Conservation (phyloP, 441 rosid genomes). For the Raphanus hybrid region DNA sequence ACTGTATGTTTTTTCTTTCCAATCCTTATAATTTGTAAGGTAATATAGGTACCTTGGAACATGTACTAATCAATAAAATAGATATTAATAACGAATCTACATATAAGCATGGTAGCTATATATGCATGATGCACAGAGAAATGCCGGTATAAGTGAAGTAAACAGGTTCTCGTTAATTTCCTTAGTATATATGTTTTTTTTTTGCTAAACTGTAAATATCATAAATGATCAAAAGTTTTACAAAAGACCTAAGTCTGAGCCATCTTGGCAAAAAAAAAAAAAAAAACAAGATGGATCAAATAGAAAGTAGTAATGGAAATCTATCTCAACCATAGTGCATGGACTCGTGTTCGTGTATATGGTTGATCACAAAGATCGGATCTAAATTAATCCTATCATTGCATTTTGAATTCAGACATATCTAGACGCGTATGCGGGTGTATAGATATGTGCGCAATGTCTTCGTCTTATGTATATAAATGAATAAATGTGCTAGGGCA, state of each 20-base stretch:
- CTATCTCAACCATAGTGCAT: background rate
- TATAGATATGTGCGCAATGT: conserved; percentile 32
- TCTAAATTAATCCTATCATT: conserved; percentile 27
- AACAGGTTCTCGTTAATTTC: no score
- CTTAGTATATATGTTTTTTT: no score
- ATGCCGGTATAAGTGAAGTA: no score
- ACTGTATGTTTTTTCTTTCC: background rate
- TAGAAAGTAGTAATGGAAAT: no score
- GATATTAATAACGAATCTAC: background rate
- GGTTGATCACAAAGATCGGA: conserved; percentile 25
- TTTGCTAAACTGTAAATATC: no score
- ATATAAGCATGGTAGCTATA: background rate
- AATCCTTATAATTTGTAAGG: background rate
- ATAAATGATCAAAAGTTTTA: no score
- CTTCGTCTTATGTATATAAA: conserved; percentile 3
- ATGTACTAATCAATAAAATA: no score
- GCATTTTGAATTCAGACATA: conserved; percentile 29
- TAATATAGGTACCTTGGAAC: conserved; percentile 6
- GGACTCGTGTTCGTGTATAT: conserved; percentile 13
- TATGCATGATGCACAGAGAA: no score
- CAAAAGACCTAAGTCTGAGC: no score
- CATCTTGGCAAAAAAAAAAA: no score
- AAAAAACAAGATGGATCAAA: no score
- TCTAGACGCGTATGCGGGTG: conserved; percentile 25
- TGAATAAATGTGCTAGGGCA: conserved; percentile 37